Evolutionary conservation across 305 asterid genomes (phyloP).

Genomic region (Solanum hybrid): DNA sequence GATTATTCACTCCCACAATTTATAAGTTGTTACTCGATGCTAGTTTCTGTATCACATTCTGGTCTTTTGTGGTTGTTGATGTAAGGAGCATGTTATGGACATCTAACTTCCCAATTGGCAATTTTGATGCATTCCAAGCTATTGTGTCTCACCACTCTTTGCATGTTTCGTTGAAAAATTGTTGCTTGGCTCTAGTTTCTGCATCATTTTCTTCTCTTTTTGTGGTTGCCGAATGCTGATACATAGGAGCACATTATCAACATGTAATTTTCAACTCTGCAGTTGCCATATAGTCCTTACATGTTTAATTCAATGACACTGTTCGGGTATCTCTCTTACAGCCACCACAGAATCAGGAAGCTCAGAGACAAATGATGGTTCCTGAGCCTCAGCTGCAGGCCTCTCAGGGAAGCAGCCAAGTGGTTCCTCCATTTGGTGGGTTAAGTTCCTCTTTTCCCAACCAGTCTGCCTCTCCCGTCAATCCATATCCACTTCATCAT

Average conservation of each 20-base stretch:
- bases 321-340: conserved; percentile 15
- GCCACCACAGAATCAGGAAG: conserved; percentile 64
- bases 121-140: not conserved
- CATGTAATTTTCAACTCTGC: not conserved
- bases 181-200: not conserved
- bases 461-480: conserved; percentile 40
- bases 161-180: not conserved
- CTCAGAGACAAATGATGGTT: conserved; percentile 54
- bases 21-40: not conserved
- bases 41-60: not conserved
- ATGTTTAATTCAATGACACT: not conserved
- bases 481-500: conserved; percentile 42
- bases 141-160: not conserved
- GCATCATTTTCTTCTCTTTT: conserved; percentile 5
- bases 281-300: not conserved
- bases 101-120: not conserved
- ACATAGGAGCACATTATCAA: not conserved
- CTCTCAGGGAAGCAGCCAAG: conserved; percentile 61
- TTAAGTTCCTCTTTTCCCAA: conserved; percentile 36
- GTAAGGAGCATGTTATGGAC: not conserved
- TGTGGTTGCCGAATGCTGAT: not conserved
- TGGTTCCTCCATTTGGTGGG: conserved; percentile 53
- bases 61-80: not conserved
- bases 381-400: conserved; percentile 64
- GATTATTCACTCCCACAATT: not conserved